Conservation (phyloP, 2,329 filamentous ascomycete genomes). For the Tetracladium maxilliforme region DNA sequence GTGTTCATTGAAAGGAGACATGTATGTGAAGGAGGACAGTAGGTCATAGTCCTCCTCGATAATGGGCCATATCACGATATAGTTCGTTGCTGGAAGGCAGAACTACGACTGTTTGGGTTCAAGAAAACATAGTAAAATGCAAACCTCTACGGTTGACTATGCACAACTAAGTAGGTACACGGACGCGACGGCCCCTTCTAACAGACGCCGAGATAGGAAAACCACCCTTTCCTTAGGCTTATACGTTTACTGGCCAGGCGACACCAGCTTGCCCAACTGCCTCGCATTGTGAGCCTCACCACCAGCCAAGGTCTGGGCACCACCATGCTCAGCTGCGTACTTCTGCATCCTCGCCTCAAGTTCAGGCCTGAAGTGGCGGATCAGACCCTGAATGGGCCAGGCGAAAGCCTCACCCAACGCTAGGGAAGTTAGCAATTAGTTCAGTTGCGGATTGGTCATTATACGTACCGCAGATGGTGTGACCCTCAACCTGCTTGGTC, state of each 20-base stretch:
- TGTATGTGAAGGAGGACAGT: too few relatives aligned
- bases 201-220: too few relatives aligned
- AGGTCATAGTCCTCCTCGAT: too few relatives aligned
- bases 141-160: too few relatives aligned
- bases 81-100: too few relatives aligned
- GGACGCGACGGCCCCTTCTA: too few relatives aligned
- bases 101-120: too few relatives aligned
- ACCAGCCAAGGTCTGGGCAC: constrained; percentile 64
- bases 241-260: constrained; percentile 73
- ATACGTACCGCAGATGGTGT: constrained; percentile 84
- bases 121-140: too few relatives aligned
- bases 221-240: too few relatives aligned
- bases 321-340: constrained; percentile 59
- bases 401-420: constrained; percentile 94
- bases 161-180: too few relatives aligned
- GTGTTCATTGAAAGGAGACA: too few relatives aligned
- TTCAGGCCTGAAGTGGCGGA: constrained; percentile 95
- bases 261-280: constrained; percentile 69
- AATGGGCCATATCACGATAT: too few relatives aligned
- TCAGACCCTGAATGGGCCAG: constrained; percentile 96
- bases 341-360: constrained; percentile 81
- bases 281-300: constrained; percentile 69
- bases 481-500: constrained; percentile 97
- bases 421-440: constrained; percentile 14
- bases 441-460: not conserved